phyloP scores from a whole-genome alignment of 352 stramenopile genomes.

The Phytophthora multivora region DNA sequence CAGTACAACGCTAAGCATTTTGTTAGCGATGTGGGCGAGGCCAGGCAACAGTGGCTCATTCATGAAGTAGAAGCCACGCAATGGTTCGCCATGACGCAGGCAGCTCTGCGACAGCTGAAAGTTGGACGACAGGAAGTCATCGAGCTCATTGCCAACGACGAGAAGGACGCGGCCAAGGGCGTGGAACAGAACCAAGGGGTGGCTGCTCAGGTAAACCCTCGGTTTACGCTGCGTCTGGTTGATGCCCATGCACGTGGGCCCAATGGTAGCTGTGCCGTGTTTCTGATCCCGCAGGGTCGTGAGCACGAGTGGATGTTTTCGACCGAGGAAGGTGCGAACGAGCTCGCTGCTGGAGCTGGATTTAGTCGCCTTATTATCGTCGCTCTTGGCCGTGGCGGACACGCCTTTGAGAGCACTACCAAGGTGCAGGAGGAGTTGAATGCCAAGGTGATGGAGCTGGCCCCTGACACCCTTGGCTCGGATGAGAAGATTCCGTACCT shows the following conservation, averaged over 20 bases:
- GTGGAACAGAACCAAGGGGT: neutral
- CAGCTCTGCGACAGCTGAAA: constrained; percentile 49
- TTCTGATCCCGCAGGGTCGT: constrained; percentile 78
- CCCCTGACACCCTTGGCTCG: constrained; percentile 45
- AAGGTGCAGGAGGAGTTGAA: constrained; percentile 79
- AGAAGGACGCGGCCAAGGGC: constrained; percentile 23
- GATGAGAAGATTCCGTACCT: constrained; percentile 74
- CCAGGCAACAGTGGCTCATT: constrained; percentile 52
- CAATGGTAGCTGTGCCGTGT: constrained; percentile 68
- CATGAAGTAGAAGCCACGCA: constrained; percentile 65
- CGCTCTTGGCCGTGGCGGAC: constrained; percentile 52
- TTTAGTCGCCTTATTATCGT: constrained; percentile 83
- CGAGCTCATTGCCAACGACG: constrained; percentile 58
- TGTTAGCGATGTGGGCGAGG: constrained; percentile 27
- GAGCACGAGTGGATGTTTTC: constrained; percentile 87
- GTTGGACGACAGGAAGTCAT: constrained; percentile 58
- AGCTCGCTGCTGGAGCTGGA: constrained; percentile 62
- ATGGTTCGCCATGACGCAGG: constrained; percentile 66
- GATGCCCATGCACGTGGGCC: constrained; percentile 50
- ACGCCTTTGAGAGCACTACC: constrained; percentile 66
- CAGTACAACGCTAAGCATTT: constrained; percentile 55
- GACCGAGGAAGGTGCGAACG: constrained; percentile 63
- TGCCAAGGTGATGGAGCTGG: constrained; percentile 64
- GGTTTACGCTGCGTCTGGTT: constrained; percentile 66
- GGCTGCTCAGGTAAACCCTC: constrained; percentile 41